These are phyloP conservation scores for Penicillium brasilianum DNA, from an alignment of 2,329 filamentous ascomycete genomes.

Conservation along the genomic window DNA sequence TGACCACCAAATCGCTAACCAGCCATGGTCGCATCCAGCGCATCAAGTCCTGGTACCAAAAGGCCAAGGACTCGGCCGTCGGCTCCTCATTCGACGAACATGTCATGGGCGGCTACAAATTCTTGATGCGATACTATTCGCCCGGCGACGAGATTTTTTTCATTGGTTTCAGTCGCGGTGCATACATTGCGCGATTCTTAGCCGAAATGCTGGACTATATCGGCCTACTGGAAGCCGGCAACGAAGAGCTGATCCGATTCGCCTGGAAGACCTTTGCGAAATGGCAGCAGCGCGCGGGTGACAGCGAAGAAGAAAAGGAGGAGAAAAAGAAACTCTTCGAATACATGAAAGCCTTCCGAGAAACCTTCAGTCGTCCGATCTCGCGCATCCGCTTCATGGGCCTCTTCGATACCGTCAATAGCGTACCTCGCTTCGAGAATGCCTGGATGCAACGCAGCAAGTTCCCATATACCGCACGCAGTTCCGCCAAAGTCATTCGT, in stretches of 20 bases:
- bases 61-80: conserved; percentile 69
- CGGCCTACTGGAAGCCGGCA: conserved; percentile 77
- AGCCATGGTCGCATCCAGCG: conserved; percentile 43
- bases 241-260: conserved; percentile 83
- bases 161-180: conserved; percentile 75
- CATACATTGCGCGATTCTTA: conserved; percentile 75
- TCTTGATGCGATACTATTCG: conserved; percentile 75
- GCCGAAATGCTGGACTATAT: conserved; percentile 87
- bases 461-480: conserved; percentile 66
- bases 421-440: conserved; percentile 75
- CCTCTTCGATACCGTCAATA: conserved; percentile 82
- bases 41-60: conserved; percentile 59
- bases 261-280: conserved; percentile 68
- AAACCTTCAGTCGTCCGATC: conserved; percentile 79
- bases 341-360: conserved; percentile 79
- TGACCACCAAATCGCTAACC: conserved; percentile 42
- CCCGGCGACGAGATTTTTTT: conserved; percentile 67
- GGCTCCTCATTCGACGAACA: conserved; percentile 82
- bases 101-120: conserved; percentile 81
- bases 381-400: conserved; percentile 76
- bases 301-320: conserved; percentile 35
- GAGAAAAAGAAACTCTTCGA: conserved; percentile 62
- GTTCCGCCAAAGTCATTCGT: conserved; percentile 60
- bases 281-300: conserved; percentile 45
- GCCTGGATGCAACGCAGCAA: conserved; percentile 75